These are phyloP conservation scores for Cyclotella cryptica DNA, from an alignment of 108 stramenopile species.

Conservation along the genomic window DNA sequence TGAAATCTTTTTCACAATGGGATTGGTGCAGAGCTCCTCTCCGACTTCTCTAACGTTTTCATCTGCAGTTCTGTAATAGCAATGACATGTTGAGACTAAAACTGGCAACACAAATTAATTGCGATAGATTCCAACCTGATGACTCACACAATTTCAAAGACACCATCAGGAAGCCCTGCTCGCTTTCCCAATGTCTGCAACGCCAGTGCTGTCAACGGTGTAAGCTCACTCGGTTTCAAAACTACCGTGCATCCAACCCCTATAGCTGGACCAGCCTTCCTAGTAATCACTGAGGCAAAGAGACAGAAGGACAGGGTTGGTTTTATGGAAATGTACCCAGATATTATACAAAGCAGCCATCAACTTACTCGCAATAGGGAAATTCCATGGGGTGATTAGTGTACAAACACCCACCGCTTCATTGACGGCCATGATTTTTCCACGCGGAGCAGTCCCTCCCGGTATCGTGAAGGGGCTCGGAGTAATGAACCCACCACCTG, in stretches of 20 bases:
- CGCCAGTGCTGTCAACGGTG: constrained; percentile 89
- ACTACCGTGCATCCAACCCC: constrained; percentile 91
- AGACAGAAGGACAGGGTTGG: too few relatives aligned
- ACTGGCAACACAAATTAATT: background rate
- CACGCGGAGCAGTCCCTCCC: constrained; percentile 54
- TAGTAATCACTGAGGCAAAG: constrained; percentile 97
- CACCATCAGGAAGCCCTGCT: constrained; percentile 84
- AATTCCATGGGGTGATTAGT: constrained; percentile 98
- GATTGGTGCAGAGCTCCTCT: constrained; percentile 72
- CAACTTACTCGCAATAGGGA: too few relatives aligned
- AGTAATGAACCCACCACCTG: constrained; percentile 71
- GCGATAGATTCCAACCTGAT: background rate
- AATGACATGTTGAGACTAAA: background rate
- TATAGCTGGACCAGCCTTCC: constrained; percentile 92
- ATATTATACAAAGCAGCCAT: too few relatives aligned
- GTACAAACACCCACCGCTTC: constrained; percentile 89
- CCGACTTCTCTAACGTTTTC: constrained; percentile 62
- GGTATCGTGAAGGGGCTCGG: constrained; percentile 67
- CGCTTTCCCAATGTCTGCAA: constrained; percentile 66
- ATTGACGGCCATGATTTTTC: constrained; percentile 75
- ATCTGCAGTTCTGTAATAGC: constrained; percentile 48
- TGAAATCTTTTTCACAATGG: constrained; percentile 81
- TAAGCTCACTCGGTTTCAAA: constrained; percentile 89
- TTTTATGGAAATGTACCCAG: too few relatives aligned
- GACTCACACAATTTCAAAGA: constrained; percentile 64